These are phyloP conservation scores for Colletotrichum godetiae DNA, from an alignment of 2,329 filamentous ascomycete species.

Conservation along the genomic window DNA sequence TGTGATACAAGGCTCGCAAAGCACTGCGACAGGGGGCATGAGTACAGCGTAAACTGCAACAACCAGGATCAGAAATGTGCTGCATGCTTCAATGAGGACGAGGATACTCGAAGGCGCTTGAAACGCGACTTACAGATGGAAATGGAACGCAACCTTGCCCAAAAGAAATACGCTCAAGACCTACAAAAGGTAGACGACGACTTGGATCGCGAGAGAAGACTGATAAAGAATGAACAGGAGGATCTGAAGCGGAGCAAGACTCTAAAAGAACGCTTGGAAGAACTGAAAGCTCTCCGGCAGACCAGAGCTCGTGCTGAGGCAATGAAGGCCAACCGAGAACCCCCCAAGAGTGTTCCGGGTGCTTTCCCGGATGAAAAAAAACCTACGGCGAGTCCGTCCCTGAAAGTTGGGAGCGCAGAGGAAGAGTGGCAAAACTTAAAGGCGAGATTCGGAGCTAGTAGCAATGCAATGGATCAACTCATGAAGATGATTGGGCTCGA, in stretches of 20 bases:
- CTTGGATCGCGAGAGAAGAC: constrained; percentile 58
- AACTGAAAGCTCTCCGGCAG: constrained; percentile 56
- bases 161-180: constrained; percentile 56
- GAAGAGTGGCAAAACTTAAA: constrained; percentile 75
- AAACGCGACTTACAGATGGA: constrained; percentile 64
- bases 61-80: constrained; percentile 56
- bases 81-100: constrained; percentile 63
- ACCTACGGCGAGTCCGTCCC: too few species aligned
- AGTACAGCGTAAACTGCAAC: constrained; percentile 56
- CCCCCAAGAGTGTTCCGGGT: neutral
- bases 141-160: constrained; percentile 53
- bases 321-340: constrained; percentile 25
- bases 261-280: constrained; percentile 57
- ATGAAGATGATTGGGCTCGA: constrained; percentile 81
- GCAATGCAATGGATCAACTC: constrained; percentile 67
- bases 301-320: constrained; percentile 39
- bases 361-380: neutral
- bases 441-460: constrained; percentile 58
- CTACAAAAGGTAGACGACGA: constrained; percentile 65
- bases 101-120: constrained; percentile 53
- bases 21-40: constrained; percentile 66
- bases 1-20: constrained; percentile 51
- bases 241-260: constrained; percentile 54
- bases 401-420: constrained; percentile 44
- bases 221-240: constrained; percentile 55